phyloP scores from a whole-genome alignment of 2,329 filamentous ascomycete genomes.

The Albophoma yamanashiensis region DNA sequence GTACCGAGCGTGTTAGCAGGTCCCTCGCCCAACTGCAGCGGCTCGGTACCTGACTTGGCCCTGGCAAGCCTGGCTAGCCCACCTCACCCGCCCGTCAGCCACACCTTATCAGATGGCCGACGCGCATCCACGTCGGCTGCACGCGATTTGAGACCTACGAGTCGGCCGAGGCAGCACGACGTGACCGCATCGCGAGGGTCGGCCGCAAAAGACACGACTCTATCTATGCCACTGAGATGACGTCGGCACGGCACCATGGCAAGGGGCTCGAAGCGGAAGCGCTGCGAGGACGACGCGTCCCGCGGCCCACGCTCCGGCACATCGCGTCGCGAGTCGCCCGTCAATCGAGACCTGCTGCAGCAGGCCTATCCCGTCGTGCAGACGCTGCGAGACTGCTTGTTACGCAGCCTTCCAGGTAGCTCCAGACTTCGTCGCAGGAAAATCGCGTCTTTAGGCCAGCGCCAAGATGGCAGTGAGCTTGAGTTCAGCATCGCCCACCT shows the following conservation, averaged over 20 bases:
- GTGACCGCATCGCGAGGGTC: not conserved
- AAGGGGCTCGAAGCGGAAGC: conserved; percentile 16
- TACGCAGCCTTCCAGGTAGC: conserved; percentile 52
- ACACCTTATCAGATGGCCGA: not conserved
- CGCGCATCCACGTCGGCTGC: not conserved
- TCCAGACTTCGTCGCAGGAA: conserved; percentile 54
- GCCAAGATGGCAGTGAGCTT: conserved; percentile 12
- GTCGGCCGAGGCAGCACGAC: too few species aligned
- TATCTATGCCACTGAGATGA: not conserved
- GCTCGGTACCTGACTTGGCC: not conserved
- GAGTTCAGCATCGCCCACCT: conserved; percentile 40
- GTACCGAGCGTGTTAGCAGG: not conserved
- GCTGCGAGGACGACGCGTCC: conserved; percentile 11
- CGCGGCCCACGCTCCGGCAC: not conserved
- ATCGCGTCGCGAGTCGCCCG: conserved; percentile 6
- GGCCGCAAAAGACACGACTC: not conserved
- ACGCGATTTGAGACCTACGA: too few species aligned
- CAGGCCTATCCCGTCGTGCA: conserved; percentile 57
- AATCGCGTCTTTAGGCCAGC: conserved; percentile 33
- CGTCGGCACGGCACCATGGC: conserved; percentile 13
- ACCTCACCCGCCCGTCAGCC: not conserved
- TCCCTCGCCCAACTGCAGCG: not conserved
- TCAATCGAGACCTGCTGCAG: conserved; percentile 52
- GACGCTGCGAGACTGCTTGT: conserved; percentile 60
- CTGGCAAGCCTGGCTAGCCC: not conserved